These are phyloP conservation scores for Fusarium proliferatum DNA, from an alignment of 2,329 filamentous ascomycete species.

Conservation along the genomic window DNA sequence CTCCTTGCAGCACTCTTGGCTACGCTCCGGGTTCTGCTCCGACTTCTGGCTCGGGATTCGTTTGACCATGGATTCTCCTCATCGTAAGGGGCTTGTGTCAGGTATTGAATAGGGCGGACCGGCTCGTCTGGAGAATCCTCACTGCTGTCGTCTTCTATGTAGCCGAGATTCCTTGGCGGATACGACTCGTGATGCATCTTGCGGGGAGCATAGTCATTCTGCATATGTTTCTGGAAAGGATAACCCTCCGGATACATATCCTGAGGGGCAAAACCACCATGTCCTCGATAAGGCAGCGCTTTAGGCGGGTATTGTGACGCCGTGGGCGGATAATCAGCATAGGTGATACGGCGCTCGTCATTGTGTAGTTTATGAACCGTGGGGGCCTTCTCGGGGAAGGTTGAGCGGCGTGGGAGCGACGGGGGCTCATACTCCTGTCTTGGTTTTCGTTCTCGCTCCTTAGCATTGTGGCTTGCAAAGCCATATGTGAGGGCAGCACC, in stretches of 20 bases:
- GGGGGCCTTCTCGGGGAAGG: conserved; percentile 57
- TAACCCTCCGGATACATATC: conserved; percentile 41
- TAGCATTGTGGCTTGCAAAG: conserved; percentile 65
- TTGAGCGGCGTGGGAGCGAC: conserved; percentile 56
- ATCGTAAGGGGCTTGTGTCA: conserved; percentile 38
- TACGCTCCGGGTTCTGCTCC: conserved; percentile 31
- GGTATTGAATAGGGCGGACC: conserved; percentile 37
- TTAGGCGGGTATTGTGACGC: conserved; percentile 36
- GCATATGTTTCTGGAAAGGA: conserved; percentile 33
- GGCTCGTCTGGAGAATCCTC: conserved; percentile 38
- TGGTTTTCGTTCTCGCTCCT: conserved; percentile 57
- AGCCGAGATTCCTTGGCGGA: conserved; percentile 38
- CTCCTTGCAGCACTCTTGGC: conserved; percentile 33
- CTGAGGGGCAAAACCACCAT: conserved; percentile 35
- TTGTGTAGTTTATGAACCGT: conserved; percentile 39
- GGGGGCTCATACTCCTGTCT: conserved; percentile 57
- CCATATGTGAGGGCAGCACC: conserved; percentile 74
- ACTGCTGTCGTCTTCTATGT: conserved; percentile 44
- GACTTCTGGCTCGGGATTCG: conserved; percentile 28
- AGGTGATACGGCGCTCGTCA: conserved; percentile 34
- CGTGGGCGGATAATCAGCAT: conserved; percentile 34
- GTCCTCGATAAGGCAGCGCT: conserved; percentile 34
- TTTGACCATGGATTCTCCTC: conserved; percentile 31
- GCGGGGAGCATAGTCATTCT: conserved; percentile 36
- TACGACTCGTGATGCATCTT: conserved; percentile 41